Base-by-base conservation (phyloP, 257 asterid genomes). In the Rhazya stricta region DNA sequence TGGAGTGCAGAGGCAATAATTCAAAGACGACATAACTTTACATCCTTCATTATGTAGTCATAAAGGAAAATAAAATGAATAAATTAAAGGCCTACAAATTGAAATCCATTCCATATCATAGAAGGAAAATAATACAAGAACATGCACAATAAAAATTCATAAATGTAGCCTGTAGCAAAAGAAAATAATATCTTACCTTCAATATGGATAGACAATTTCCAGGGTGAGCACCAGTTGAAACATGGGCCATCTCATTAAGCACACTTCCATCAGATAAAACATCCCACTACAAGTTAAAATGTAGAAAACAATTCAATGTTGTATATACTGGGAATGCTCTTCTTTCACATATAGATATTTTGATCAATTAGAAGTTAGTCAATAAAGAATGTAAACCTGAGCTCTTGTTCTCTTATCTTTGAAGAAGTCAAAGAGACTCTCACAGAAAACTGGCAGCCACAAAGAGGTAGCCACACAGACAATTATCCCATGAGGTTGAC, bases 251-350 rank as follows among this genome's bases (percentile, higher is more conserved):
- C 51, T 84, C 79, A 72, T 37, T 71, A 58, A 81, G 80, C 9
- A 85, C 82, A 70, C 76, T 81, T 42, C 86, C 93, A 75, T 79
- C 41, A 19, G 87, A 83, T 48, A 89, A 67, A 41, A 83, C 85
- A 74, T 93, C 97, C 97, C 97, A 93, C 96, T 93, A 83, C 81
- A 82, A 11, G 25, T 29, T 10, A 25, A 63, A 73, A 77, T 56
- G 56, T 72, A 78, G 76, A 18, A 67, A 78, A 3, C 18, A 12
- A n/a, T 9, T 41, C 13, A 41, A 42, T 19, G 25, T 15, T 5
- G 4, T 32, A 34, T 67, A 73, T 2, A 61, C 9, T n/a, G 19
- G 41, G 0, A 42, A 16, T 29, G 1, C n/a, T 23, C 46, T 5
- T 21, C 12, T 13, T n/a, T 30, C 3, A 25, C 30, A 51, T 16